phyloP scores from a whole-genome alignment of 73 alveolate species.

The Strombidium stylifer region DNA sequence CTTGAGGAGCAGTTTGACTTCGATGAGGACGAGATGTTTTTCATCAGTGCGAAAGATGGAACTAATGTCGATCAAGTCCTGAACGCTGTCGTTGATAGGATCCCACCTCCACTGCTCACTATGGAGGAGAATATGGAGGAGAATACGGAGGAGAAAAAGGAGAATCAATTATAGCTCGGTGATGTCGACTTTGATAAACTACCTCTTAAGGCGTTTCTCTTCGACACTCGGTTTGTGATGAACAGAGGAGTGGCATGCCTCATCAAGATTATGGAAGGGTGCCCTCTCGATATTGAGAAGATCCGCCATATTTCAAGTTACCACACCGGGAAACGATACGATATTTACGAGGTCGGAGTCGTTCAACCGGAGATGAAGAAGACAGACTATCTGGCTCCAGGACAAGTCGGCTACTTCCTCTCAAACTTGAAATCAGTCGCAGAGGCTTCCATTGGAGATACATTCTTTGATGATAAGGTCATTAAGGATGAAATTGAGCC shows the following conservation, averaged over 20 bases:
- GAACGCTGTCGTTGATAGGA: conserved; percentile 56
- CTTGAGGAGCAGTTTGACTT: conserved; percentile 53
- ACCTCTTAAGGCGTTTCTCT: conserved; percentile 62
- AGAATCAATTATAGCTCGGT: conserved; percentile 12
- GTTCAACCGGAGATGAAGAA: conserved; percentile 68
- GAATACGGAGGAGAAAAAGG: too few relatives aligned
- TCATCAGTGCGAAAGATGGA: conserved; percentile 85
- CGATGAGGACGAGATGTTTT: conserved; percentile 29
- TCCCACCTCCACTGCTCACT: conserved; percentile 76
- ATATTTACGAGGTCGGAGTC: conserved; percentile 76
- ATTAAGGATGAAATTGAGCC: conserved; percentile 55
- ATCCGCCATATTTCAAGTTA: conserved; percentile 55
- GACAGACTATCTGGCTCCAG: conserved; percentile 63
- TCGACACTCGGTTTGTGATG: conserved; percentile 50
- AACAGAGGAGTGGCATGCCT: conserved; percentile 54
- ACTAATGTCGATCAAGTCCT: conserved; percentile 67
- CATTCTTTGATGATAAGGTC: conserved; percentile 59
- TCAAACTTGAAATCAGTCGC: conserved; percentile 82
- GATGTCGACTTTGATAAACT: conserved; percentile 15
- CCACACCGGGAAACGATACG: conserved; percentile 40
- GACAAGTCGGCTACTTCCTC: conserved; percentile 91
- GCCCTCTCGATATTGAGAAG: conserved; percentile 20
- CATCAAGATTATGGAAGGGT: conserved; percentile 33
- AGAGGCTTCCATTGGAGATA: conserved; percentile 89
- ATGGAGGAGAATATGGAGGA: conserved; percentile 49